Evolutionary conservation across 495 filamentous ascomycete genomes (phyloP), one percentile per base, ranked within the genome.

Genomic region (Trichoderma parareesei): DNA sequence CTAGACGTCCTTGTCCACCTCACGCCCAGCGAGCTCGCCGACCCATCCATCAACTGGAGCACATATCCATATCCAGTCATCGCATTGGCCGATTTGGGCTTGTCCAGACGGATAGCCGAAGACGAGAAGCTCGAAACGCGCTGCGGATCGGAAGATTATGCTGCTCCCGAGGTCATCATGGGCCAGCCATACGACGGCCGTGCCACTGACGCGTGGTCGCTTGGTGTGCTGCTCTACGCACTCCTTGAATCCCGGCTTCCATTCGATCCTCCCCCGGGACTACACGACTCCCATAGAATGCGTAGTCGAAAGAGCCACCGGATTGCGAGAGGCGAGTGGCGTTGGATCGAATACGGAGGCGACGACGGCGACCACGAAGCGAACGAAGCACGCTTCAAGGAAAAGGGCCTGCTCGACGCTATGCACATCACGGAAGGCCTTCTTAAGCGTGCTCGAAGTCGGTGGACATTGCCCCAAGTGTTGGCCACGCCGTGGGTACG

Each of bases 111-210:
- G 35, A 88, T 98, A 18, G 85, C 89, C 13, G 82, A 87, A 77
- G 90, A 72, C 82, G 91, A 68, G 81, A 88, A 93, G 38, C 82
- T 98, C 14, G 88, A 90, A 53, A 97, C 93, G 13, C 83, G 93
- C 14, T 98, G 94, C 72, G 94, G 94, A 18, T 93, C 89, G 42
- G 94, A 97, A 74, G 94, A 98, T 78, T 98, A 98, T 71, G 95
- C 94, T 4, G 92, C 94, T 0, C 94, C 94, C 0, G 94, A 98
- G 74, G 90, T 98, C 55, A 87, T 98, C 33, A 90, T 98, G 81
- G 92, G 92, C 20, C 92, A 96, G 71, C 84, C 91, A 5, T 98
- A 98, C 72, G 94, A 98, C 73, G 94, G 95, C 42, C 92, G 95
- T 20, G 81, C 85, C 7, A 93, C 90, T 4, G 94, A 98, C 70